Base-by-base conservation (phyloP, 1,284 basidiomycete genomes). In the Tilletia walkeri region DNA sequence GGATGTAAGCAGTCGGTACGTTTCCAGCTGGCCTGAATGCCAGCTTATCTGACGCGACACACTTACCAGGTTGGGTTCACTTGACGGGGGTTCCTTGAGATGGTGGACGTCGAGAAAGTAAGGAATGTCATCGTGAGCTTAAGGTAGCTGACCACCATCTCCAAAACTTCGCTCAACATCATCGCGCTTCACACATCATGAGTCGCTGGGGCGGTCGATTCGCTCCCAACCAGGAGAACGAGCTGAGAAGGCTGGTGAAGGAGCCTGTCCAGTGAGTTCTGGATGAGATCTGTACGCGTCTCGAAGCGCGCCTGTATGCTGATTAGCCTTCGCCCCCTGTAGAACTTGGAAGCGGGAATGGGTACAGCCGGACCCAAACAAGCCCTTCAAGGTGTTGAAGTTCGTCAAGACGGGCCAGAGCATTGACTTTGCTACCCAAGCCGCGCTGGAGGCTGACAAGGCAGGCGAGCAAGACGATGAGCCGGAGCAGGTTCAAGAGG, bases 241-340 rank as follows among this genome's bases (percentile, higher is more conserved):
- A 65, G 63, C 63, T 65, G 38, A 41, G 63, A 30, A 65, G 63
- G 41, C 16, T 48, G 38, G 45, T 65, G 3, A 65, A 65, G 63
- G 63, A 65, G 30, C 63, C 63, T 12, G 63, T 65, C 12, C 38
- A 65, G 63, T 65, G 63, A 47, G 63, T 65, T 53, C 50, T 18
- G 50, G 9, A 30, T 30, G 24, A 9, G 9, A 30, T 53, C n/a
- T 30, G 18, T 53, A 20, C 24, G 24, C 24, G 24, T 30, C 24
- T 30, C 24, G 24, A 30, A 30, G 24, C 24, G 24, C 24, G 24
- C 24, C 24, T 30, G 24, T 30, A 30, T 53, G 50, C 18, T 30
- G 24, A 53, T 53, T 6, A 14, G 12, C 50, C 7, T 53, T 53
- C 18, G 12, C n/a, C 18, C 7, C 24, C 18, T n/a, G 50, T 39